phyloP scores from a whole-genome alignment of 176 grass and related monocot genomes.

The Secale cereale region DNA sequence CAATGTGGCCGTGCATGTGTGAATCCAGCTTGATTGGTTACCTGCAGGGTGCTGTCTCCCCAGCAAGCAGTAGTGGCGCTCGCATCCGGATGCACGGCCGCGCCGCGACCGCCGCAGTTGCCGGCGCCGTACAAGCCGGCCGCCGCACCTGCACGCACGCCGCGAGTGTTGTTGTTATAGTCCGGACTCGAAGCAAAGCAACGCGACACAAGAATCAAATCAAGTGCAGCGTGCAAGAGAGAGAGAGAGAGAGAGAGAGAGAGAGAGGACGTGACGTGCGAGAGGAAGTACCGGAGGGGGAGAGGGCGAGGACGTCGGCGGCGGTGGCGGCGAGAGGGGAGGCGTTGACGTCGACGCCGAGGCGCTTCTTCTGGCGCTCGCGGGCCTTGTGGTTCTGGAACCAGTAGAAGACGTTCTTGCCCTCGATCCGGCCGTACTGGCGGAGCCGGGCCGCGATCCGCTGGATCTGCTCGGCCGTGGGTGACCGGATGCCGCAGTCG shows the following conservation, averaged over 20 bases:
- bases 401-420: slow-evolving; percentile 99
- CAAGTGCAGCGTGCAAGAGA: background rate
- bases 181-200: background rate
- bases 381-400: slow-evolving; percentile 99
- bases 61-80: background rate
- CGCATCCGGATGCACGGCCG: background rate
- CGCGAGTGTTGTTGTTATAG: background rate
- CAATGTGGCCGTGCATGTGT: too few relatives aligned
- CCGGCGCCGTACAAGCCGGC: slow-evolving; percentile 12
- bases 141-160: slow-evolving; percentile 9
- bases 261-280: background rate
- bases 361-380: slow-evolving; percentile 85
- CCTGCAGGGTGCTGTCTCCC: slow-evolving; percentile 32
- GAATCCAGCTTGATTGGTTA: background rate
- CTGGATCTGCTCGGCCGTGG: slow-evolving; percentile 92
- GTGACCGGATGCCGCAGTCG: slow-evolving; percentile 79
- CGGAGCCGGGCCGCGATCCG: slow-evolving; percentile 75
- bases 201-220: background rate
- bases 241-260: background rate
- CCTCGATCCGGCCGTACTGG: slow-evolving; percentile 88
- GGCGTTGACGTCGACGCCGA: slow-evolving; percentile 45
- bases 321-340: slow-evolving; percentile 17
- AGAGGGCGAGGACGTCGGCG: slow-evolving; percentile 20
- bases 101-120: background rate
- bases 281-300: slow-evolving; percentile 11